phyloP scores from a whole-genome alignment of 140 eudicot species.

The Anethum foeniculum region DNA sequence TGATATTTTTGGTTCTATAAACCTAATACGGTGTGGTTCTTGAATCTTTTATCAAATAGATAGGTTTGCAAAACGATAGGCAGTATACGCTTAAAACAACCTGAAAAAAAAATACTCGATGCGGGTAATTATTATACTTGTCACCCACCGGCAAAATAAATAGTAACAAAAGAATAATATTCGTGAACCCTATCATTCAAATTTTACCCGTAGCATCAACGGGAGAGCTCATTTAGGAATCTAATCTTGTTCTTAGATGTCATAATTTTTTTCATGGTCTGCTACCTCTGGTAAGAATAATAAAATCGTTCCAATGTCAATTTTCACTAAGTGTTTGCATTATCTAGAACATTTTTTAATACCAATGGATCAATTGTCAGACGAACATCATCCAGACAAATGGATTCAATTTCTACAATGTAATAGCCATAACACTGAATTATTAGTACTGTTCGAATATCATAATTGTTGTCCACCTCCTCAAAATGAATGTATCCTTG shows the following conservation, averaged over 20 bases:
- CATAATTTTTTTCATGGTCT: neutral
- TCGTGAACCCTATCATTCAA: neutral
- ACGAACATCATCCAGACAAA: neutral
- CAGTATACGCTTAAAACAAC: neutral
- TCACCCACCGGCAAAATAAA: neutral
- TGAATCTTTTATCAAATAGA: neutral
- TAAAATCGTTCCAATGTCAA: neutral
- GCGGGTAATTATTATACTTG: neutral
- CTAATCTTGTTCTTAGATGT: neutral
- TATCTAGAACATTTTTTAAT: neutral
- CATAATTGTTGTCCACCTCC: too few relatives aligned
- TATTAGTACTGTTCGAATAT: neutral
- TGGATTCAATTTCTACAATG: neutral
- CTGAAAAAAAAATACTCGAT: neutral
- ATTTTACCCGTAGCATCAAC: too few relatives aligned
- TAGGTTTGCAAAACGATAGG: neutral
- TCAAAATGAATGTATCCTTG: too few relatives aligned
- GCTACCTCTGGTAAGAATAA: neutral
- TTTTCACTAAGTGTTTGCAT: neutral
- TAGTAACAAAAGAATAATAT: neutral
- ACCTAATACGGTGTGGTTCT: neutral
- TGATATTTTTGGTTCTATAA: neutral
- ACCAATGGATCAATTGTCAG: neutral
- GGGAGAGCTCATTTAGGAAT: rapidly evolving
- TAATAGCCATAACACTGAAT: neutral